A percentile compares a stretch with the other conserved stretches of the same genome.
Conservation (phyloP, 2,329 filamentous ascomycete genomes). For the Nectriaceae sp. region DNA sequence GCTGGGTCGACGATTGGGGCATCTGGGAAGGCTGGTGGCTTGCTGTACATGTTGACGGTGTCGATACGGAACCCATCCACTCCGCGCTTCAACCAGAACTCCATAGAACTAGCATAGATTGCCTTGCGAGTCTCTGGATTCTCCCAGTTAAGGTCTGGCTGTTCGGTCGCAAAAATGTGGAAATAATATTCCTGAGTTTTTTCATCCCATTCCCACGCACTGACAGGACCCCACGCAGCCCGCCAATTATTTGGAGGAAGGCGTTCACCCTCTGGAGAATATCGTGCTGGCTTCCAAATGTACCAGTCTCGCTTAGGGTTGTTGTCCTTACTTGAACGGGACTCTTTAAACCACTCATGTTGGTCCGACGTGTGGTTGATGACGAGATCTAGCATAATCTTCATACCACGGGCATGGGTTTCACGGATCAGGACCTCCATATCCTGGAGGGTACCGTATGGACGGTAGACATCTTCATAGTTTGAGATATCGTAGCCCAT, state of each 20-base stretch:
- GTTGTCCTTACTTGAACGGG: constrained; percentile 58
- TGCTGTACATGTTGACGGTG: constrained; percentile 73
- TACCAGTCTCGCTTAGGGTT: constrained; percentile 64
- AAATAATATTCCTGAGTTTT: constrained; percentile 75
- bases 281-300: constrained; percentile 56
- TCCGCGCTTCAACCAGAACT: constrained; percentile 77
- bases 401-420: constrained; percentile 65
- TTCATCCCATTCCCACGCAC: constrained; percentile 72
- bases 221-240: constrained; percentile 60
- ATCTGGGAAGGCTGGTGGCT: constrained; percentile 59
- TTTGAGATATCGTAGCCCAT: constrained; percentile 73
- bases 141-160: constrained; percentile 88
- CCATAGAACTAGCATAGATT: constrained; percentile 71
- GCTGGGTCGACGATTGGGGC: constrained; percentile 54
- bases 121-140: constrained; percentile 66
- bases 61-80: constrained; percentile 76
- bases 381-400: constrained; percentile 73
- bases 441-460: constrained; percentile 68
- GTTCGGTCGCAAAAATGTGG: constrained; percentile 72
- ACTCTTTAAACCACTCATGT: constrained; percentile 72
- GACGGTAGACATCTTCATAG: constrained; percentile 65
- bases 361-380: constrained; percentile 77
- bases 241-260: constrained; percentile 77
- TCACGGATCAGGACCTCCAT: constrained; percentile 63
- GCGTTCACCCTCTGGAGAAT: constrained; percentile 57